These are phyloP conservation scores for Boechera stricta DNA, from an alignment of 345 rosid species.

Conservation along the genomic window DNA sequence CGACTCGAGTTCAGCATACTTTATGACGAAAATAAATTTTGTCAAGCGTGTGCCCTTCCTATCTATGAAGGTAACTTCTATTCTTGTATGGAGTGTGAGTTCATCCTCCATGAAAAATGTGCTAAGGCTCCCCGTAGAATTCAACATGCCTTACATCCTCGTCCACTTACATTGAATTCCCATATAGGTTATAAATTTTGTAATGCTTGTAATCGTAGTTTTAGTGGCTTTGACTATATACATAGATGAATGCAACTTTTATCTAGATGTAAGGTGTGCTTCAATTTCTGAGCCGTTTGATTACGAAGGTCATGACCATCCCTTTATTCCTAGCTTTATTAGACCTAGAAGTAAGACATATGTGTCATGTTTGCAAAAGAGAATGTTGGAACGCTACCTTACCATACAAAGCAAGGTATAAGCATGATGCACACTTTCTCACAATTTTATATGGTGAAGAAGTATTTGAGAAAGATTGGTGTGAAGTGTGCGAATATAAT, in stretches of 20 bases:
- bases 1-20: not conserved
- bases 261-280: not conserved
- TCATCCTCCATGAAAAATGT: not conserved
- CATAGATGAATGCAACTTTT: not conserved
- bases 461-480: not conserved
- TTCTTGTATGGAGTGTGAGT: not conserved
- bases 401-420: not conserved
- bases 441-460: not conserved
- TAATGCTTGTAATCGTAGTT: not conserved
- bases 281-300: not conserved
- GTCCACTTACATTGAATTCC: not conserved
- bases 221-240: too few species aligned
- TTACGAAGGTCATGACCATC: not conserved
- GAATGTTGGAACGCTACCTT: not conserved
- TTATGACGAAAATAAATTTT: not conserved
- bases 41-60: not conserved
- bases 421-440: not conserved
- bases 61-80: not conserved
- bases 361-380: not conserved
- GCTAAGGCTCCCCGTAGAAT: not conserved
- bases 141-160: constrained; percentile 1
- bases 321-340: constrained; percentile 1
- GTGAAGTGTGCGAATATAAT: not conserved
- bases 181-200: not conserved
- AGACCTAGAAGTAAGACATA: not conserved